Base-by-base conservation (phyloP, 1,284 basidiomycete genomes). In the Apiotrichum akiyoshidainum region DNA sequence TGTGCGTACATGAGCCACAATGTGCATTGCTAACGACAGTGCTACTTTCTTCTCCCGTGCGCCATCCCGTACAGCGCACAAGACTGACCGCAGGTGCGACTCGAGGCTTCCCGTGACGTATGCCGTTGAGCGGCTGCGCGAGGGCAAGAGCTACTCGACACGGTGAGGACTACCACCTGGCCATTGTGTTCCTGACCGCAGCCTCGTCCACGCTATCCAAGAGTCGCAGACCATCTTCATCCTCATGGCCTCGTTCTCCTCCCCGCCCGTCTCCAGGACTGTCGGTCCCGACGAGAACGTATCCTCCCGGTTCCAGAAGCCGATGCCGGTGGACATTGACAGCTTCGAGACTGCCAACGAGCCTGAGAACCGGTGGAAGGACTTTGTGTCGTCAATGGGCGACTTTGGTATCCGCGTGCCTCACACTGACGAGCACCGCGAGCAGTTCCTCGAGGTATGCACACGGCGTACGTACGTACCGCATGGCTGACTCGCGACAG, bases 71-170 rank as follows among this genome's bases (percentile, higher is more conserved):
- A n/a, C n/a, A n/a, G n/a, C n/a, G 7, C 26, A n/a, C n/a, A n/a
- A n/a, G n/a, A n/a, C n/a, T n/a, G n/a, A n/a, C n/a, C n/a, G n/a
- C n/a, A n/a, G n/a, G n/a, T n/a, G 19, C 4, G 33, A 89, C 26
- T 82, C 87, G 0, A 80, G 85, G 5, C 83, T 86, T 13, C 87
- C 90, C 9, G 88, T 96, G 62, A 81, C 92, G 50, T 96, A 93
- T 74, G 83, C 83, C 61, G 89, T 94, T 49, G 90, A 92, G 65
- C 82, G 86, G 19, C 76, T 93, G 17, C 86, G 92, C 22, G 84
- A 91, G 61, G 80, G 80, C 46, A 68, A 70, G 33, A 68, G 34
- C 17, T 74, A 73, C 46, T 59, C 67, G 16, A 71, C 65, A 13
- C 48, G 59, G n/a, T 49, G 52, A 22, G 53, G 37, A 33, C 21